Evolutionary conservation across 768 basidiomycete species (phyloP).

Genomic region (Suillus plorans): DNA sequence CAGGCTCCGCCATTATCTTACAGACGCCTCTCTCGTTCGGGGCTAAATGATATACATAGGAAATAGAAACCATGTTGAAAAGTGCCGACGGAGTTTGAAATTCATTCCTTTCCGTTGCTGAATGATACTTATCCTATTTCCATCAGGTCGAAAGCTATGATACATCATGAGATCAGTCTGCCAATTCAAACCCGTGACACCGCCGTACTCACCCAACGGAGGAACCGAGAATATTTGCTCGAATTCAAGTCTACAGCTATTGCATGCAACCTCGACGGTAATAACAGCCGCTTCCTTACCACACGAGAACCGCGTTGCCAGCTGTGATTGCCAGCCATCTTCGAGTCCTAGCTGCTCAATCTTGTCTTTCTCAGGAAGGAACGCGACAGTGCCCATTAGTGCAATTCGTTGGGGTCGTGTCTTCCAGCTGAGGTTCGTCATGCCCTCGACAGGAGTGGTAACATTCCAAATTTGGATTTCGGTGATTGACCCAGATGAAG

Average conservation of each 20-base stretch:
- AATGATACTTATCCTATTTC: neutral
- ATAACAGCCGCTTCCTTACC: constrained; percentile 9
- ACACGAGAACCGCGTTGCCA: constrained; percentile 13
- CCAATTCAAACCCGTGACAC: neutral
- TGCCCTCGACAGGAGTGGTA: constrained; percentile 7
- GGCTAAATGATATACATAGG: neutral
- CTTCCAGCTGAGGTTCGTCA: constrained; percentile 16
- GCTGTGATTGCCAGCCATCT: constrained; percentile 11
- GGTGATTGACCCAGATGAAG: constrained; percentile 13
- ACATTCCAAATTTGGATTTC: constrained; percentile 23
- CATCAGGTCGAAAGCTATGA: constrained; percentile 1
- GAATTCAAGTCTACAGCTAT: constrained; percentile 15
- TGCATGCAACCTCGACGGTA: constrained; percentile 16
- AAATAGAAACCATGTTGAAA: neutral
- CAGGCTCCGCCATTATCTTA: neutral
- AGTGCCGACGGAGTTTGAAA: constrained; percentile 2
- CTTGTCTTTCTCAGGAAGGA: constrained; percentile 7
- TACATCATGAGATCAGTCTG: neutral
- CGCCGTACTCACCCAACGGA: constrained; percentile 16
- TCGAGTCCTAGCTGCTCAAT: constrained; percentile 6
- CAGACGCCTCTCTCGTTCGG: neutral
- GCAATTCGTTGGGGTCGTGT: constrained; percentile 15
- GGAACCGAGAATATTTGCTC: constrained; percentile 19
- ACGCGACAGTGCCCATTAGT: constrained; percentile 17
- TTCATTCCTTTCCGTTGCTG: neutral